Evolutionary conservation across 164 flowering plant species (phyloP).

Genomic region (Tetracentron sinense): DNA sequence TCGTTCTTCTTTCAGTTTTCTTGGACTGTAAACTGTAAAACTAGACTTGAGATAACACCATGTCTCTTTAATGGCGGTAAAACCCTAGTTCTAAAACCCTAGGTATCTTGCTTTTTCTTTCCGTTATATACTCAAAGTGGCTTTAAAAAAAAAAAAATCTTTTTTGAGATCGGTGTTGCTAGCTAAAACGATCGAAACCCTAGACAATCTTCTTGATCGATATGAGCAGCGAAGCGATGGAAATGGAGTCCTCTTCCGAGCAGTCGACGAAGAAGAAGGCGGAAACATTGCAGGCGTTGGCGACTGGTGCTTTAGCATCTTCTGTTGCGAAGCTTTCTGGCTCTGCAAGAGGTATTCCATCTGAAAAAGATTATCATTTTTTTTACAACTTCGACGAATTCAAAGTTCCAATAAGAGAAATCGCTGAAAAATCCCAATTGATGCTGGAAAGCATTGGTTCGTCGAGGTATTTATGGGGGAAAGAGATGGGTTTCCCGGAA

Average conservation of each 20-base stretch:
- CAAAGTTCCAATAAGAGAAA: conserved; percentile 49
- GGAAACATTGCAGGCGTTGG: conserved; percentile 24
- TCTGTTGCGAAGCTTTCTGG: conserved; percentile 56
- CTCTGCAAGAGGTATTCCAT: conserved; percentile 55
- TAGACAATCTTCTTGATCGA: not conserved
- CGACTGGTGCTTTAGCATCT: conserved; percentile 39
- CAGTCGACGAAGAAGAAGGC: conserved; percentile 22
- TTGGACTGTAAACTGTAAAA: no score
- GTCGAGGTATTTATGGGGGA: conserved; percentile 31
- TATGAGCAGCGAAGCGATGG: conserved; percentile 10
- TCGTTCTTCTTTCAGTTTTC: no score
- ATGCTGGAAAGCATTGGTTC: conserved; percentile 45
- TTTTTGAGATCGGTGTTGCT: not conserved
- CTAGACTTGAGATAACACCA: no score
- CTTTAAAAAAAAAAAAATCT: no score
- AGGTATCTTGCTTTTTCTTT: no score
- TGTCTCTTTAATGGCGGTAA: no score
- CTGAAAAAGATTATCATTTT: conserved; percentile 73
- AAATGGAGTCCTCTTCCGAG: conserved; percentile 7
- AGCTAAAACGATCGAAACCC: not conserved
- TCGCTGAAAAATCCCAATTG: conserved; percentile 33
- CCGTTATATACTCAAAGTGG: no score
- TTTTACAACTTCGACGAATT: conserved; percentile 74
- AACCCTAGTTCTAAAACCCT: no score
- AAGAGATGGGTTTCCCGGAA: conserved; percentile 33